Evolutionary conservation across 2,329 filamentous ascomycete genomes (phyloP).

Genomic region (Cercospora zeae-maydis): DNA sequence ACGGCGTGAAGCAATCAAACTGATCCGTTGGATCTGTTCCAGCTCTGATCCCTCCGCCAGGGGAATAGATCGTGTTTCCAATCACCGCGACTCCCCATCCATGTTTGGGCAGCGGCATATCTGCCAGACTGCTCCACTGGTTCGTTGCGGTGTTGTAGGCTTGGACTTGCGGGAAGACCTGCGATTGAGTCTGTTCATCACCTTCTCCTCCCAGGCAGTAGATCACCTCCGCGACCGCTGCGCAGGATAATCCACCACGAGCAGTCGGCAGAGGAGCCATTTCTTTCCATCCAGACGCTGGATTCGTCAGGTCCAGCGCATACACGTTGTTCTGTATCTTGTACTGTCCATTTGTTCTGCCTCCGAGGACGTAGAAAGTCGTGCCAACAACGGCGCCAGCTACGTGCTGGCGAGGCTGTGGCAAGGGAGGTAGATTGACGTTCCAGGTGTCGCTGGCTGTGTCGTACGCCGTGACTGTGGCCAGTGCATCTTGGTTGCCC

Average conservation of each 20-base stretch:
- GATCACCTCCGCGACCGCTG: not conserved
- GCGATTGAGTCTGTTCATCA: not conserved
- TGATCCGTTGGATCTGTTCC: constrained; percentile 7
- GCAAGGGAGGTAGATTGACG: constrained; percentile 2
- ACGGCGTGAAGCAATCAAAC: constrained; percentile 11
- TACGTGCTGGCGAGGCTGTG: constrained; percentile 13
- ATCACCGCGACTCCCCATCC: constrained; percentile 9
- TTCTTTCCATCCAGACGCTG: not conserved
- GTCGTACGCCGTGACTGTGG: constrained; percentile 11
- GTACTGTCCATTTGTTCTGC: constrained; percentile 3
- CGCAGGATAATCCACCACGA: constrained; percentile 12
- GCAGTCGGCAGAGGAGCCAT: constrained; percentile 11
- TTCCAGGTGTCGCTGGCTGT: constrained; percentile 6
- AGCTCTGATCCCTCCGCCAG: constrained; percentile 10
- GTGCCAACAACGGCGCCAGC: constrained; percentile 7
- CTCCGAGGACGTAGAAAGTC: constrained; percentile 11
- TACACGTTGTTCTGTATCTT: constrained; percentile 12
- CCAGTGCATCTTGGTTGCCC: constrained; percentile 1
- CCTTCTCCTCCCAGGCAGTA: constrained; percentile 16
- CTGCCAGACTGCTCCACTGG: not conserved
- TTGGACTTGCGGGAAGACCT: constrained; percentile 9
- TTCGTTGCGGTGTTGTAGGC: constrained; percentile 8
- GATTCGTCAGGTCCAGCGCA: constrained; percentile 4
- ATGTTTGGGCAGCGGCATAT: constrained; percentile 12
- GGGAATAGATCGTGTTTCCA: constrained; percentile 7